Base-by-base conservation (phyloP, 108 stramenopile species). In the Fragilaria crotonensis region DNA sequence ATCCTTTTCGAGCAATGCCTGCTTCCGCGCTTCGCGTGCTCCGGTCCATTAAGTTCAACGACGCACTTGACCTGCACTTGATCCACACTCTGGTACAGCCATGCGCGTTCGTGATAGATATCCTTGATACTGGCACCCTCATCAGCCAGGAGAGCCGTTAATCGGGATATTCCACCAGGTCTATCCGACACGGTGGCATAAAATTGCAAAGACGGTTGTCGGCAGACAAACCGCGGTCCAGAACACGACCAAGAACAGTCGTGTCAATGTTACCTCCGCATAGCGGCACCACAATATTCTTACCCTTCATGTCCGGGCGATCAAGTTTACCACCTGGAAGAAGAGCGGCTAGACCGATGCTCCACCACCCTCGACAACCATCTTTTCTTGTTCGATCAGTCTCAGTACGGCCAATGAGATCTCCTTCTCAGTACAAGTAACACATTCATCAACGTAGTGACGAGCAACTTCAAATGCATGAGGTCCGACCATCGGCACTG, bases 251-350 rank as follows among this genome's bases (percentile, higher is more conserved):
- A 1, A 98, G 67, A 3, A 92, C 89, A 21, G 95, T 90, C 22
- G 92, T 94, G 62, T 98, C 97, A 63, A 98, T 94, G 76, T 98
- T 98, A 18, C 97, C 97, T 19, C 97, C 97, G 68, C 97, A 98
- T 19, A 98, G 66, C 14, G 94, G 94, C 2, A 98, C 77, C 36
- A 95, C 94, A 57, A 98, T 91, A 45, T 92, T 96, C 56, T 96
- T 96, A 18, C 88, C 94, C 58, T 88, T 85, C 2, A 94, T 57
- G 18, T 87, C 90, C 2, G 85, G 63, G 2, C 79, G 77, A 75
- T 93, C 85, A 21, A 96, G 69, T 19, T 84, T 67, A 0, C 85
- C 93, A 27, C 96, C 95, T 4, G 95, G 96, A 25, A 98, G 63
- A 26, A 96, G 57, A 21, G 91, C 92, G 2, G 97, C 95, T 30